A percentile compares a stretch with the other conserved stretches of the same genome.
These are phyloP conservation scores for Ammopiptanthus mongolicus DNA, from an alignment of 306 rosid species.

Conservation along the genomic window DNA sequence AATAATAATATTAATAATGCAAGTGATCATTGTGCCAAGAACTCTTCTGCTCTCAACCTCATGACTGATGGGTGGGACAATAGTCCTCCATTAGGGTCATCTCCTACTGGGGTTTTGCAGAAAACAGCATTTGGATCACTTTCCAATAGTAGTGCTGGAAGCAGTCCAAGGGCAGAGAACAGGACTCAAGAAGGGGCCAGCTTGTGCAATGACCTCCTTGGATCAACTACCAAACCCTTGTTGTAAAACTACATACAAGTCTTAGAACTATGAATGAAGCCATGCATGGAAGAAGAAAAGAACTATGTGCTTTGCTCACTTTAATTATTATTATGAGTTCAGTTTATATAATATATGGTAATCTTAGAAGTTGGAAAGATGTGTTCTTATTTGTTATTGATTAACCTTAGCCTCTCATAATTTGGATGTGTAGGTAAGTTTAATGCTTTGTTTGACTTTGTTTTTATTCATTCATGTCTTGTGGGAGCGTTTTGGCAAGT, in stretches of 20 bases:
- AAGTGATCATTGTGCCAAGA: slow-evolving; percentile 34
- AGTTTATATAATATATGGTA: slow-evolving; percentile 20
- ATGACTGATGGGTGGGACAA: slow-evolving; percentile 77
- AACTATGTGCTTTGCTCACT: neutral
- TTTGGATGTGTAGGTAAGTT: slow-evolving; percentile 18
- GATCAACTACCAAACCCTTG: slow-evolving; percentile 32
- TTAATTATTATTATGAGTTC: neutral
- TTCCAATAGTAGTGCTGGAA: slow-evolving; percentile 87
- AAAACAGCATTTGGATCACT: slow-evolving; percentile 71
- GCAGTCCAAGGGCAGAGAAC: slow-evolving; percentile 82
- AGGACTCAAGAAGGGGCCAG: slow-evolving; percentile 58
- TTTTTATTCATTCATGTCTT: neutral
- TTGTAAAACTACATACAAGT: neutral
- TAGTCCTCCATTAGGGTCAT: slow-evolving; percentile 74
- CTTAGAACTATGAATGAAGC: neutral
- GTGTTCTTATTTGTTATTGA: neutral
- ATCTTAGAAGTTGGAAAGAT: slow-evolving; percentile 22
- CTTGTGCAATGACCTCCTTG: slow-evolving; percentile 61
- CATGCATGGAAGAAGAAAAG: neutral
- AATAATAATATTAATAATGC: neutral
- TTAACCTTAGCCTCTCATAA: neutral
- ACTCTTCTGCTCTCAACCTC: slow-evolving; percentile 64
- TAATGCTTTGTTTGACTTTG: slow-evolving; percentile 14
- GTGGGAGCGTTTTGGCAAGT: neutral
- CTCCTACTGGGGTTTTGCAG: slow-evolving; percentile 85